These are phyloP conservation scores for Xylariaceae sp. DNA, from an alignment of 2,329 filamentous ascomycete genomes.

Conservation along the genomic window DNA sequence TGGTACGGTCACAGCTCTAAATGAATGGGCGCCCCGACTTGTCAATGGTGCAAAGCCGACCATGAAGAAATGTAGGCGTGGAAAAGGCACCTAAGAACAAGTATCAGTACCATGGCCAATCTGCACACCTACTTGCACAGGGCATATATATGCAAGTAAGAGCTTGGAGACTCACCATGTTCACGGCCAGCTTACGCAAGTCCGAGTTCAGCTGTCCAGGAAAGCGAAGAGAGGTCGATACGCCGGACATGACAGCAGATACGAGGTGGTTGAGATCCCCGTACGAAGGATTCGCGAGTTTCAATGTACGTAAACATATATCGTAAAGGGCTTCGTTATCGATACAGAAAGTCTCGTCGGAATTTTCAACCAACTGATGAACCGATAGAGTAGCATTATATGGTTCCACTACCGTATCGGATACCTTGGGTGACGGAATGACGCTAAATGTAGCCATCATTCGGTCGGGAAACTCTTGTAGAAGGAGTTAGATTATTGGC, in stretches of 20 bases:
- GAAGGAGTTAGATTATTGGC: too few relatives aligned
- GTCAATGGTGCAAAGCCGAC: slow-evolving; percentile 98
- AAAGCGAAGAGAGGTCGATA: slow-evolving; percentile 98
- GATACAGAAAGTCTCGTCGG: slow-evolving; percentile 99
- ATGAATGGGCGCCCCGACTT: slow-evolving; percentile 91
- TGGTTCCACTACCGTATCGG: slow-evolving; percentile 98
- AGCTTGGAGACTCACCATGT: too few relatives aligned
- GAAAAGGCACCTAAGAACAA: slow-evolving; percentile 99
- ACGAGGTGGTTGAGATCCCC: slow-evolving; percentile 99
- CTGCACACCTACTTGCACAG: too few relatives aligned
- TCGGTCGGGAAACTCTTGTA: slow-evolving; percentile 99
- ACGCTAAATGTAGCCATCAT: slow-evolving; percentile 99
- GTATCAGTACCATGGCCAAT: too few relatives aligned
- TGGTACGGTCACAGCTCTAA: slow-evolving; percentile 92
- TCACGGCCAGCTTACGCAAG: slow-evolving; percentile 98
- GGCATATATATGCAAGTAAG: too few relatives aligned
- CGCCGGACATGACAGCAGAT: slow-evolving; percentile 98
- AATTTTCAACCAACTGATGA: slow-evolving; percentile 99
- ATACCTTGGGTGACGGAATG: slow-evolving; percentile 98
- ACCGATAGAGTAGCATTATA: slow-evolving; percentile 99
- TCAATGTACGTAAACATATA: slow-evolving; percentile 99
- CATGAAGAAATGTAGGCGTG: slow-evolving; percentile 99
- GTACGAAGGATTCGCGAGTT: slow-evolving; percentile 98
- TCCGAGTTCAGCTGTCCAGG: slow-evolving; percentile 99
- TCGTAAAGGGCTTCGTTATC: slow-evolving; percentile 99